phyloP scores from a whole-genome alignment of 1,284 basidiomycete genomes.

The Ceratobasidium sp. region DNA sequence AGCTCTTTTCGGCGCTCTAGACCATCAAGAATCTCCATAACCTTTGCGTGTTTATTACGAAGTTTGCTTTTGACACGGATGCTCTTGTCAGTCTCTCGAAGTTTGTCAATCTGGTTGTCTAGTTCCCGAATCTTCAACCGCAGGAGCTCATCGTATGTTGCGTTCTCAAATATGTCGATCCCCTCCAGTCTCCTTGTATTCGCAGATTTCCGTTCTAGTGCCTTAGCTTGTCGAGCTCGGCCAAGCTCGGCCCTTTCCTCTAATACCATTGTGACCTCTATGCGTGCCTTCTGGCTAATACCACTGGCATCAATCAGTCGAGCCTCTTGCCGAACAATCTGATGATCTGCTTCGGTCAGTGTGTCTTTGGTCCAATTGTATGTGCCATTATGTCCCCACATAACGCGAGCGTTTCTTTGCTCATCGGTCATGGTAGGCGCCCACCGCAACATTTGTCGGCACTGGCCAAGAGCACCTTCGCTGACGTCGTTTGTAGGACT shows the following conservation, averaged over 20 bases:
- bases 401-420: constrained; percentile 3
- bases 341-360: background rate
- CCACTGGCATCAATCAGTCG: constrained; percentile 9
- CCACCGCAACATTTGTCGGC: constrained; percentile 1
- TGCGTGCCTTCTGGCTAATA: background rate
- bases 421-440: constrained; percentile 2
- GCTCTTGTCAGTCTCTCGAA: background rate
- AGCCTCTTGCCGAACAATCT: background rate
- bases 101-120: constrained; percentile 11
- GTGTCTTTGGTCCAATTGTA: background rate
- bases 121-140: background rate
- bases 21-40: background rate
- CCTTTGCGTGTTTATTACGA: background rate
- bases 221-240: background rate
- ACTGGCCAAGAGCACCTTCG: constrained; percentile 4
- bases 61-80: background rate
- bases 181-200: background rate
- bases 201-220: background rate
- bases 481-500: constrained; percentile 15
- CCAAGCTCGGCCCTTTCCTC: background rate
- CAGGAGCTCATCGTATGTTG: background rate
- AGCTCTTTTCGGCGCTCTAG: background rate
- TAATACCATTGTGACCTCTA: background rate
- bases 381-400: constrained; percentile 15
- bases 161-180: background rate